Evolutionary conservation across 345 rosid species (phyloP), one percentile per base, ranked within the genome.

Genomic region (Euphorbia lathyris): DNA sequence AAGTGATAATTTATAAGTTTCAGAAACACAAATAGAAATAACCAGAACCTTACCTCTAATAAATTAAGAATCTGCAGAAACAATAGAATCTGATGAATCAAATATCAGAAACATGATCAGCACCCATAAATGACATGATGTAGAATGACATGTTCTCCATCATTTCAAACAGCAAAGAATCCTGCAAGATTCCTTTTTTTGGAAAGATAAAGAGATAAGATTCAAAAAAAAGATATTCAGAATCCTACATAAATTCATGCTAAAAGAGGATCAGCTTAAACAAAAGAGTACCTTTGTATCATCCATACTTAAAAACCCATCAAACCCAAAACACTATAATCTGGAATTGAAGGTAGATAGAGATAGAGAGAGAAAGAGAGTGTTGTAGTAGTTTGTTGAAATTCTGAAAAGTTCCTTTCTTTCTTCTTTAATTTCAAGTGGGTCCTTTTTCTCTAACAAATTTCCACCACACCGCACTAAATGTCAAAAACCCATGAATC

Each of bases 391-490:
- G n/a, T n/a, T n/a, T 71, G 81, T 72, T 67, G 78, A 74, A 34
- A 34, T 34, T 34, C 3, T 2, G 38, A 34, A 34, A 34, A 34
- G 38, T 59, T 74, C 30, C 22, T 27, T 53, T 58, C 25, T 43
- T 58, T 62, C 47, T 63, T 29, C 76, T 63, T 79, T 59, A 14
- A 67, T 12, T 2, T 13, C 60, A 51, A 9, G 77, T 81, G 86
- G 84, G 79, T 70, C 83, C 82, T 72, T 14, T 34, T 22, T 4
- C 0, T 34, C 42, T 5, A 71, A 60, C 68, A 50, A 74, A 52
- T 82, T 74, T 72, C 79, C 72, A 78, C 82, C 85, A 76, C 87
- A 76, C n/a, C 68, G 45, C 76, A 72, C 82, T 73, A 81, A 61
- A 74, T 69, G 76, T 80, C 80, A 78, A 78, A 78, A 68, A 63